phyloP scores from a whole-genome alignment of 192 early-diverging fungal genomes.

The Dispira simplex region DNA sequence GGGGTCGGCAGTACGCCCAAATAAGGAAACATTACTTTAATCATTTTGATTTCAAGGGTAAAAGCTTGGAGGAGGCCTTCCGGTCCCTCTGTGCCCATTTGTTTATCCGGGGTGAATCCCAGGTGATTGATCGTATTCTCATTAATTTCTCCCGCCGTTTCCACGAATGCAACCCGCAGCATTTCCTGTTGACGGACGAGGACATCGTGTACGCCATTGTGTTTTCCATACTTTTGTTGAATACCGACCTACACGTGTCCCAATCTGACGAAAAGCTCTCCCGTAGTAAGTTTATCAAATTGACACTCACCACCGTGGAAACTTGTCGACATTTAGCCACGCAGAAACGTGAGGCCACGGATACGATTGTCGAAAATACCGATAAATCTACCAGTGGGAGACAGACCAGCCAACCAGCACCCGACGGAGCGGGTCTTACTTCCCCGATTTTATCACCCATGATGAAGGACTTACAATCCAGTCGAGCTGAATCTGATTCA shows the following conservation, averaged over 20 bases:
- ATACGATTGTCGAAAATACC: background rate
- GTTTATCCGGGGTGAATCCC: conserved; percentile 79
- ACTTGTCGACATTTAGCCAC: conserved; percentile 5
- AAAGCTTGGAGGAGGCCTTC: conserved; percentile 65
- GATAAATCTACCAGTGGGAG: background rate
- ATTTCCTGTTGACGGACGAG: conserved; percentile 19
- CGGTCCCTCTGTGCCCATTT: conserved; percentile 62
- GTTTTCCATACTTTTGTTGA: conserved; percentile 75
- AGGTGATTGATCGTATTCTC: conserved; percentile 83
- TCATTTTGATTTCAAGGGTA: conserved; percentile 55
- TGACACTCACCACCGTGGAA: conserved; percentile 10
- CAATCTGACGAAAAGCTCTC: conserved; percentile 61
- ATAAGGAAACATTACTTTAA: conserved; percentile 54
- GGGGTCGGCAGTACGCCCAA: conserved; percentile 35
- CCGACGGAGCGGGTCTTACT: background rate
- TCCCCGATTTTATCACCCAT: conserved; percentile 10
- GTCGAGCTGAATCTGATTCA: background rate
- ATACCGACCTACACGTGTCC: conserved; percentile 90
- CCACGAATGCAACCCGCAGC: conserved; percentile 64
- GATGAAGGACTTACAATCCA: conserved; percentile 5
- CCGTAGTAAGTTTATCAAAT: conserved; percentile 41
- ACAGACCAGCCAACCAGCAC: background rate
- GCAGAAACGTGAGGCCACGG: conserved; percentile 2
- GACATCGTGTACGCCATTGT: conserved; percentile 79
- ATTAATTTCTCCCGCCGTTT: conserved; percentile 69